These are phyloP conservation scores for Conticribra guillardii DNA, from an alignment of 108 stramenopile species.

Conservation along the genomic window DNA sequence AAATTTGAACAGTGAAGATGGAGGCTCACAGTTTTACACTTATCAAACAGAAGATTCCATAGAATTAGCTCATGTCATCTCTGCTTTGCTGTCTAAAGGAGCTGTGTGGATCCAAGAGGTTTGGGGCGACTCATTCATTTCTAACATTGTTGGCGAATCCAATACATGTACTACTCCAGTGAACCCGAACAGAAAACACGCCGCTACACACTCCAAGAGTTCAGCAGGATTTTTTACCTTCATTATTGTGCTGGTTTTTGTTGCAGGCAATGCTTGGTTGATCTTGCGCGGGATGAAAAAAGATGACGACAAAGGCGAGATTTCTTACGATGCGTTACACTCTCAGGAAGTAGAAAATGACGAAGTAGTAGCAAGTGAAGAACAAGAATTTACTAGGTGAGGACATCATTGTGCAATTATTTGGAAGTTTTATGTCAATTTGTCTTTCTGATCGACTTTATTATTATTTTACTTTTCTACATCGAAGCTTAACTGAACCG, in stretches of 20 bases:
- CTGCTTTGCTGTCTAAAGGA: slow-evolving; percentile 28
- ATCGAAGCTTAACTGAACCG: slow-evolving; percentile 32
- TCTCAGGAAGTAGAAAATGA: background rate
- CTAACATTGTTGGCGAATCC: slow-evolving; percentile 15
- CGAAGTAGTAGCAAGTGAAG: slow-evolving; percentile 2
- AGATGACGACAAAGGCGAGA: background rate
- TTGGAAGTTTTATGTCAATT: slow-evolving; percentile 2
- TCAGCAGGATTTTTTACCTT: slow-evolving; percentile 44
- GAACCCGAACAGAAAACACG: slow-evolving; percentile 30
- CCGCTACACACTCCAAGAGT: slow-evolving; percentile 14
- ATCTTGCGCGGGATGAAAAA: slow-evolving; percentile 34
- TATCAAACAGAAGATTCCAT: slow-evolving; percentile 24
- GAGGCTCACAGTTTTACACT: slow-evolving; percentile 13
- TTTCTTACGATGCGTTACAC: background rate
- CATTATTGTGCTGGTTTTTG: slow-evolving; percentile 34
- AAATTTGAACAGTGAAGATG: slow-evolving; percentile 12
- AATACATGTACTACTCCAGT: slow-evolving; percentile 29
- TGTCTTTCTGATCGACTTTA: background rate
- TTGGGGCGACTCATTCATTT: slow-evolving; percentile 11
- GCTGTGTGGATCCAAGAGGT: slow-evolving; percentile 14
- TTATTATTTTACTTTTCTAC: background rate
- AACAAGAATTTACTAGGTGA: slow-evolving; percentile 25
- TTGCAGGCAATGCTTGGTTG: slow-evolving; percentile 38
- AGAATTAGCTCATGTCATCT: slow-evolving; percentile 27
- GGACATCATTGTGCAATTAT: background rate